Evolutionary conservation across 2,329 filamentous ascomycete genomes (phyloP).

Genomic region (Xylaria sp.): DNA sequence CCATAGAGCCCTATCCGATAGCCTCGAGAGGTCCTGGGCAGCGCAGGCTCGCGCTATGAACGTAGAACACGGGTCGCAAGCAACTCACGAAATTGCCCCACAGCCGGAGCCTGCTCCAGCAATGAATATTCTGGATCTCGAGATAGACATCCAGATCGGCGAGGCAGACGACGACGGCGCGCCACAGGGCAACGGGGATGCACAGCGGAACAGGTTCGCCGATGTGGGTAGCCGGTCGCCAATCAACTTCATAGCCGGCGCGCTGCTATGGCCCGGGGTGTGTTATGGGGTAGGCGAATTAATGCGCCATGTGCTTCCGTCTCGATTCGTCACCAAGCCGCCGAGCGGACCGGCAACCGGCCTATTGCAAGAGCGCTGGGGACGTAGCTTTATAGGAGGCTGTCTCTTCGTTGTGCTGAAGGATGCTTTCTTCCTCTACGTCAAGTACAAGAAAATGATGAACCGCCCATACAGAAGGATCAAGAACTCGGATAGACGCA

Average conservation of each 20-base stretch:
- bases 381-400: conserved; percentile 86
- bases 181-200: conserved; percentile 41
- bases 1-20: conserved; percentile 60
- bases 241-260: conserved; percentile 62
- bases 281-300: conserved; percentile 82
- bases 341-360: conserved; percentile 58
- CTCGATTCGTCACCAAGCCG: conserved; percentile 68
- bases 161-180: conserved; percentile 37
- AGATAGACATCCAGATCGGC: conserved; percentile 45
- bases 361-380: conserved; percentile 86
- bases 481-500: conserved; percentile 55
- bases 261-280: conserved; percentile 82
- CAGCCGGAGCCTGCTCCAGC: conserved; percentile 32
- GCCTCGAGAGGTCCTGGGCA: conserved; percentile 61
- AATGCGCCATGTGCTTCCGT: conserved; percentile 75
- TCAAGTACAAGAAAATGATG: conserved; percentile 70
- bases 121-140: conserved; percentile 40
- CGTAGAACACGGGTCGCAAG: conserved; percentile 27
- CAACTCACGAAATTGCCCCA: conserved; percentile 24
- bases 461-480: conserved; percentile 66
- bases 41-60: conserved; percentile 54
- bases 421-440: conserved; percentile 70
- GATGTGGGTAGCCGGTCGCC: conserved; percentile 36
- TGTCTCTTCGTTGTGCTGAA: conserved; percentile 89
- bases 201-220: conserved; percentile 35